Evolutionary conservation across 768 basidiomycete genomes (phyloP).

Genomic region (Russula earlei): DNA sequence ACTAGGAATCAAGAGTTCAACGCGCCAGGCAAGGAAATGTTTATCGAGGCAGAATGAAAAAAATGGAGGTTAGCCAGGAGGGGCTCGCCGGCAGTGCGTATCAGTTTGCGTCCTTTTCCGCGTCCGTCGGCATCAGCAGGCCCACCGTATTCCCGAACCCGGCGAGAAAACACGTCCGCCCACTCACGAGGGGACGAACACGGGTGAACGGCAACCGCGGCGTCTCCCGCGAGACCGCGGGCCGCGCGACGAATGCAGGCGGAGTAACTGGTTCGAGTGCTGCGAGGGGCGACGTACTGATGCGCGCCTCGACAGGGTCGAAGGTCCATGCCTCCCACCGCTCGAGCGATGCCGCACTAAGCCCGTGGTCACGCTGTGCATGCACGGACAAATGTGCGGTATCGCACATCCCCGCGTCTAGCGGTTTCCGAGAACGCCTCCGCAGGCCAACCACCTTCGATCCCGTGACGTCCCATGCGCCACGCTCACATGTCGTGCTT

Average conservation of each 20-base stretch:
- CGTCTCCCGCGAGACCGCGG: conserved; percentile 1
- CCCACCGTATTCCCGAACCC: conserved; percentile 20
- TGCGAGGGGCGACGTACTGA: conserved; percentile 45
- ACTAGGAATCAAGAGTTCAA: neutral
- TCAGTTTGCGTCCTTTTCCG: neutral
- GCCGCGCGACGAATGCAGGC: neutral
- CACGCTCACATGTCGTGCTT: conserved; percentile 63
- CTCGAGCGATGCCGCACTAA: conserved; percentile 58
- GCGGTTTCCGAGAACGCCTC: conserved; percentile 41
- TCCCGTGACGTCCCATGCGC: conserved; percentile 61
- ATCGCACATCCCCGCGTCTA: neutral
- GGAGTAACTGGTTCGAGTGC: conserved; percentile 29
- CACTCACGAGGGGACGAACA: conserved; percentile 17
- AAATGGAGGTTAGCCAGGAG: neutral
- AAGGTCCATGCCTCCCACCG: conserved; percentile 82
- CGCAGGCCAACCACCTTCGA: conserved; percentile 59
- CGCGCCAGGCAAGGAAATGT: neutral
- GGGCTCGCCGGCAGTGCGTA: neutral
- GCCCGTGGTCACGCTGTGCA: conserved; percentile 29
- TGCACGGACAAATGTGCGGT: conserved; percentile 24
- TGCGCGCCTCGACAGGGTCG: conserved; percentile 41
- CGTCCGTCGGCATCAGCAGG: conserved; percentile 4
- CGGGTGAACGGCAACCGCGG: conserved; percentile 20
- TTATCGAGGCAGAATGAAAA: neutral
- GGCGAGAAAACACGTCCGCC: conserved; percentile 14